Base-by-base conservation (phyloP, 345 rosid genomes). In the Populus deltoides region DNA sequence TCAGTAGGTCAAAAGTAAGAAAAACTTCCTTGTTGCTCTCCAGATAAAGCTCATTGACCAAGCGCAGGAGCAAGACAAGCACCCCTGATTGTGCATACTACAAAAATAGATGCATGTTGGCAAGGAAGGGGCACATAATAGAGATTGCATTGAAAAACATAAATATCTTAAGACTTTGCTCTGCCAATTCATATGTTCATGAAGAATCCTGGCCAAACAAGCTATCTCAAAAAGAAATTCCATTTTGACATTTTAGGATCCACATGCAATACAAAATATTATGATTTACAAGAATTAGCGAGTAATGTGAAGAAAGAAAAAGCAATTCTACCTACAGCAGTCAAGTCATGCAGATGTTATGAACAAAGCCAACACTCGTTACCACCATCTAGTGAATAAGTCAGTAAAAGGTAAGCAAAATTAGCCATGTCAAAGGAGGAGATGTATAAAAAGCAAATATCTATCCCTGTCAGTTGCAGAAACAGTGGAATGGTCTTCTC, bases 41-140 rank as follows among this genome's bases (percentile, higher is more conserved):
- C 61, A 75, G 77, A 71, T 86, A 85, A 61, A 77, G 85, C 81
- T 79, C 89, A 25, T 91, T 92, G 70, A 94, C 94, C 88, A 96
- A 82, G 75, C 85, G 97, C 80, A 93, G 81, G 73, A 96, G 92
- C 86, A 96, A 84, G 75, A 96, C 87, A 33, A 86, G 81, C 78
- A 90, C 63, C 24, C 94, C 98, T 25, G 97, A 93, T 82, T 88
- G 88, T 53, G 86, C 72, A 81, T 89, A 87, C 99, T 95, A 82
- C 87, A 77, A 84, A 36, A 83, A 75, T 65, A 79, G 49, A 69
- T 18, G 55, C 55, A 78, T 16, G 65, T 59, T 79, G 81, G 77
- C 53, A 71, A 68, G 65, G 70, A 80, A 57, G 22, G 73, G 41
- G 73, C 41, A 68, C n/a, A 39, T 51, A 10, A 57, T 16, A 16